Percentiles rank a stretch among this genome's conserved stretches.
Conservation (phyloP, 352 stramenopile species). For the Thraustotheca clavata region DNA sequence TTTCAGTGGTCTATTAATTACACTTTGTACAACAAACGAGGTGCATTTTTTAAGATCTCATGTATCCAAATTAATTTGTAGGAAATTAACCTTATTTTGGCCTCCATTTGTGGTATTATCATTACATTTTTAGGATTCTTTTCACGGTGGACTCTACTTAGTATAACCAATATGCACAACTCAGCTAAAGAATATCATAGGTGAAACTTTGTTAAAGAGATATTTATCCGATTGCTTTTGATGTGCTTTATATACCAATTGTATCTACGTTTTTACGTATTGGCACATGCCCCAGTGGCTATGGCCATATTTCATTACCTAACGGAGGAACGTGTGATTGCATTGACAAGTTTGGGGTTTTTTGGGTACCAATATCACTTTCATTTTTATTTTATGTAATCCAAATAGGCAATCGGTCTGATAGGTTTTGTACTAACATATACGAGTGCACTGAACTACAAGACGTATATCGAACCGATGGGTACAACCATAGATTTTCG, state of each 20-base stretch:
- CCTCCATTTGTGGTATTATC: not conserved
- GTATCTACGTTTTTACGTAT: not conserved
- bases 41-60: not conserved
- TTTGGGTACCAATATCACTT: slow-evolving; percentile 18
- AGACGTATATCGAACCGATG: slow-evolving; percentile 18
- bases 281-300: slow-evolving; percentile 4
- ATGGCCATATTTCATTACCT: slow-evolving; percentile 1
- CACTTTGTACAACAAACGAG: slow-evolving; percentile 7
- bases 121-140: not conserved
- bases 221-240: slow-evolving; percentile 18
- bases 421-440: slow-evolving; percentile 5
- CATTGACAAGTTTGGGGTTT: slow-evolving; percentile 7
- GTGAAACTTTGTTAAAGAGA: not conserved
- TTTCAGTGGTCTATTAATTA: not conserved
- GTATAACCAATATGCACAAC: not conserved
- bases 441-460: slow-evolving; percentile 19
- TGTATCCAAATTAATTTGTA: not conserved
- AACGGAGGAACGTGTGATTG: slow-evolving; percentile 7
- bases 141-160: not conserved
- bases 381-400: not conserved
- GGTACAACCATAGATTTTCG: slow-evolving; percentile 20
- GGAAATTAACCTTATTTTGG: not conserved
- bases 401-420: not conserved
- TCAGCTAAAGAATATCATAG: not conserved
- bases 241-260: slow-evolving; percentile 15